phyloP scores from a whole-genome alignment of 345 rosid species.

The Laguncularia racemosa region DNA sequence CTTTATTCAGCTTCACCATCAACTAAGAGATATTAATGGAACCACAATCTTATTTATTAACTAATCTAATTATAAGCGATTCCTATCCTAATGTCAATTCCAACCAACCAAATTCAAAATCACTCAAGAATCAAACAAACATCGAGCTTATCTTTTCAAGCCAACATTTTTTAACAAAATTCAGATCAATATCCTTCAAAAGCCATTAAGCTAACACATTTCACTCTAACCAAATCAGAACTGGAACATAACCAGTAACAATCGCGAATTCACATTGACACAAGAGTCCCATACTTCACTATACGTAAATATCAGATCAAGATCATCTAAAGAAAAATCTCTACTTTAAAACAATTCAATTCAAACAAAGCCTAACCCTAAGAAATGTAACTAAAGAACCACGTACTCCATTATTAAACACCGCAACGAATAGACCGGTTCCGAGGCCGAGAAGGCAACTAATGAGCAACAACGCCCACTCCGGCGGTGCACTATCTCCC shows the following conservation, averaged over 20 bases:
- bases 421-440: conserved; percentile 89
- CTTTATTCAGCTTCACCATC: too few species aligned
- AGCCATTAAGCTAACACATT: too few species aligned
- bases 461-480: conserved; percentile 87
- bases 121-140: too few species aligned
- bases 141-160: too few species aligned
- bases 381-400: neutral
- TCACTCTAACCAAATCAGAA: neutral
- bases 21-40: too few species aligned
- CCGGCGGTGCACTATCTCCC: conserved; percentile 82
- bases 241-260: neutral
- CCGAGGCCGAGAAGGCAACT: conserved; percentile 91
- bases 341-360: neutral
- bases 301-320: conserved; percentile 1
- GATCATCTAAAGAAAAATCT: neutral
- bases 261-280: neutral
- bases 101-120: too few species aligned
- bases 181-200: too few species aligned
- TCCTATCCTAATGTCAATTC: too few species aligned
- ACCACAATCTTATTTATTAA: too few species aligned
- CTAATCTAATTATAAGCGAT: too few species aligned
- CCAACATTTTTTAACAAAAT: too few species aligned
- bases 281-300: neutral
- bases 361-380: neutral
- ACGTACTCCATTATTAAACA: conserved; percentile 76